Conservation (phyloP, 106 monocot species). For the Apostasia shenzhenica region DNA sequence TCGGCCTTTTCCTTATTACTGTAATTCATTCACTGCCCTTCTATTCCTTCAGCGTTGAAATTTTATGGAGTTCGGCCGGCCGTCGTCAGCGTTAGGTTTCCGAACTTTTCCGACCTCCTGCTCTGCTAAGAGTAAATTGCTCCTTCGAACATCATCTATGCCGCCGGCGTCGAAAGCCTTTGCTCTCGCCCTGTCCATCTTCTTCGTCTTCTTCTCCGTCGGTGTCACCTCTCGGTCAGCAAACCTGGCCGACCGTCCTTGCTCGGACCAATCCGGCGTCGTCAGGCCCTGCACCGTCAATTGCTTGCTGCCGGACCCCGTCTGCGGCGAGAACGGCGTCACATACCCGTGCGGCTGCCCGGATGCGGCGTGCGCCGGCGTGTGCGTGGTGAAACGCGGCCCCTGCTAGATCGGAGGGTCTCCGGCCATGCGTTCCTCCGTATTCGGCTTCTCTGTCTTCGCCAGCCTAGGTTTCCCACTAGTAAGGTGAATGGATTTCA, state of each 20-base stretch:
- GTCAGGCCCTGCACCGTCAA: slow-evolving; percentile 32
- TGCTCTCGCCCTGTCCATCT: neutral
- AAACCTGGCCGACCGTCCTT: slow-evolving; percentile 1
- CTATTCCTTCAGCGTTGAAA: no score
- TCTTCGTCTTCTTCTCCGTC: neutral
- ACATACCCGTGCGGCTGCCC: slow-evolving; percentile 88
- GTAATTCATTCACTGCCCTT: no score
- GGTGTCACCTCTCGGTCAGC: neutral
- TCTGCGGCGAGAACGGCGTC: slow-evolving; percentile 69
- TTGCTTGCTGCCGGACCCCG: slow-evolving; percentile 69
- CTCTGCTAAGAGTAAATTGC: neutral
- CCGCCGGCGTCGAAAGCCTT: slow-evolving; percentile 1
- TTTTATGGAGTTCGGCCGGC: no score
- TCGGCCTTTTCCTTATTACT: no score
- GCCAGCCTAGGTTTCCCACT: slow-evolving; percentile 26
- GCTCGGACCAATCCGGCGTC: slow-evolving; percentile 17
- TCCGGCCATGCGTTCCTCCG: slow-evolving; percentile 85
- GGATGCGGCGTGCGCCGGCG: slow-evolving; percentile 69
- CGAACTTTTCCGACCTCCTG: neutral
- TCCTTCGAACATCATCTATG: neutral
- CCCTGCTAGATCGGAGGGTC: slow-evolving; percentile 55
- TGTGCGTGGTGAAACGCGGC: slow-evolving; percentile 47
- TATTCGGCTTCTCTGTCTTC: slow-evolving; percentile 75
- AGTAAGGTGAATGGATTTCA: no score
- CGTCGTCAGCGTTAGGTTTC: neutral